These are phyloP conservation scores for Lathyrus oleraceus DNA, from an alignment of 306 rosid genomes.

Conservation along the genomic window DNA sequence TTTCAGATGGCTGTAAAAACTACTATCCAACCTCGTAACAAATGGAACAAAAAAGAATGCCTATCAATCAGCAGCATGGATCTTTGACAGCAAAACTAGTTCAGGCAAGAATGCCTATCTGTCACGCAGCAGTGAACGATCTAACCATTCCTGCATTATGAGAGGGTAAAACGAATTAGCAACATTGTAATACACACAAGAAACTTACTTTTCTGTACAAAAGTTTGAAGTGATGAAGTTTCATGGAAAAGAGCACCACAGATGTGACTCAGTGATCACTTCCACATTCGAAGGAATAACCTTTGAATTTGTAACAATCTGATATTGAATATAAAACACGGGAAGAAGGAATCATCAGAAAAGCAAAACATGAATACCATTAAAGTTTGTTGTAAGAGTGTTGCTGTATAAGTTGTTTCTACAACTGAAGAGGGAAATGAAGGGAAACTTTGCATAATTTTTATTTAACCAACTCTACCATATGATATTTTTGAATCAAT, in stretches of 20 bases:
- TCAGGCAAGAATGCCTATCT: neutral
- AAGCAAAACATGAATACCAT: neutral
- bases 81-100: constrained; percentile 19
- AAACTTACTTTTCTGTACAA: neutral
- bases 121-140: constrained; percentile 27
- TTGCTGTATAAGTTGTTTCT: neutral
- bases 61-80: constrained; percentile 4
- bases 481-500: neutral
- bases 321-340: neutral
- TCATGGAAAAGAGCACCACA: neutral
- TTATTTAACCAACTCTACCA: neutral
- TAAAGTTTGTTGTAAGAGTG: neutral
- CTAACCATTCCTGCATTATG: constrained; percentile 43
- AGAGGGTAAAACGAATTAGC: constrained; percentile 22
- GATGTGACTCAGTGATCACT: neutral
- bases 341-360: neutral
- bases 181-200: neutral
- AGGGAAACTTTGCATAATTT: neutral
- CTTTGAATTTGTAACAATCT: neutral
- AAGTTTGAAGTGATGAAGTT: neutral
- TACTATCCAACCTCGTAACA: constrained; percentile 2
- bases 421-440: neutral
- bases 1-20: neutral
- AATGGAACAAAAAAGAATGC: neutral
- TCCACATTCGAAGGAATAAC: no score